Evolutionary conservation across 768 basidiomycete species (phyloP), one percentile per base, ranked within the genome.

Genomic region (Hericium alpestre): DNA sequence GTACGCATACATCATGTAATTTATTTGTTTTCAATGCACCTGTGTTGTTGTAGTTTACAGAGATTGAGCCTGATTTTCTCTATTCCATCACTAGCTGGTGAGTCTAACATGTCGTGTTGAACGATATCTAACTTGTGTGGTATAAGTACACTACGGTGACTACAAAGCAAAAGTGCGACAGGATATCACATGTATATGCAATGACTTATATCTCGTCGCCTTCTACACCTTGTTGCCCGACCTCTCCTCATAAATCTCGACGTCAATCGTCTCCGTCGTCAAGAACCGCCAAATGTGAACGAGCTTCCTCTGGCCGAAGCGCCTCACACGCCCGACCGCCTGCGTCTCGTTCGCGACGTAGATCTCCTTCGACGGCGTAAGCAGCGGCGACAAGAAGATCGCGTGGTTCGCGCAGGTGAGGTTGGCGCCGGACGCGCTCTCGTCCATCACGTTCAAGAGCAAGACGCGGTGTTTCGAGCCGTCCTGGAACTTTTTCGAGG

Each of bases 321-420:
- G 80, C 61, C 88, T 81, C 68, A 89, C 72, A 64, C 92, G 83
- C 60, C 93, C 87, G 56, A 94, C 80, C 10, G 90, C 87, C 71
- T 93, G 84, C 8, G 88, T 86, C 71, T 87, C 81, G 68, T 83
- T 83, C 53, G 90, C 89, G 46, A 84, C 82, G 66, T 95, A 96
- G 49, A 87, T 85, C 69, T 93, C 86, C 68, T 88, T 82, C 18
- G 84, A 81, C 10, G 80, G 79, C 0, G 92, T 84, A 39, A 94
- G 85, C 40, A 97, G 78, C 9, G 94, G 94, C 10, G 91, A 93
- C 56, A 97, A 75, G 77, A 97, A 97, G 67, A 96, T 86, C 39
- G 92, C 93, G 66, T 94, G 92, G 70, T 93, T 97, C 18, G 94
- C 94, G 38, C 81, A 83, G 3, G 93, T 96, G 67, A 97, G 72